Base-by-base conservation (phyloP, 1,284 basidiomycete genomes). In the Takashimella koratensis region DNA sequence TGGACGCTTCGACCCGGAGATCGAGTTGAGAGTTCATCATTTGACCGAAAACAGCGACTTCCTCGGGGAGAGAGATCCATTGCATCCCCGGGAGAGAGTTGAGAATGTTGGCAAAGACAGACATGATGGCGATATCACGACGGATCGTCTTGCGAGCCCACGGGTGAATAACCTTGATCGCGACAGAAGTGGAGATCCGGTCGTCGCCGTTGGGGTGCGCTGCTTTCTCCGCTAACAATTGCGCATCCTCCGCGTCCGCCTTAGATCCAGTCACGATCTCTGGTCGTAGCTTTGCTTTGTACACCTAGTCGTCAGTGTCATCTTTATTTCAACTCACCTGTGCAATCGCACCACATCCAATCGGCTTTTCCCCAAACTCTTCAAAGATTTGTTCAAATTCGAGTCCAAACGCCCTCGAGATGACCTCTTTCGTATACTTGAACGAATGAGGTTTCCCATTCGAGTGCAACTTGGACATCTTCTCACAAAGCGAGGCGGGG, bases 1-100 rank as follows among this genome's bases (percentile, higher is more conserved):
- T 97, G 58, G 88, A 82, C 0, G 89, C 93, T 74, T 99, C 96
- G 62, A 89, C 83, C 24, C 91, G 82, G 49, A 99, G 77, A 73
- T 98, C 91, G 39, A 98, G 81, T 75, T 99, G 96, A 64, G 86
- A 87, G 67, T 86, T 83, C 96, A 99, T 99, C 90, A 99, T 95
- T n/a, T 82, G 78, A 3, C 94, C 90, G 71, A 99, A 99, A 0
- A 95, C 91, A 11, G 84, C 79, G 3, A 98, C 95, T 74, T 99
- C 96, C 67, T 98, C 92, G 0, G 93, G 91, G 11, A 99, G 82
- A 10, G 92, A 96, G 39, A 99, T 77, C 96, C 96, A 99, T 63
- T 94, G 82, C 84, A 97, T 92, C 13, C 93, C 92, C 0, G 96
- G 96, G 52, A 98, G 76, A 19, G 86, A 53, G 52, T 90, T 85